A percentile compares a stretch with the other conserved stretches of the same genome.
phyloP scores from a whole-genome alignment of 2,329 filamentous ascomycete genomes.

The Daldinia eschscholtzii region DNA sequence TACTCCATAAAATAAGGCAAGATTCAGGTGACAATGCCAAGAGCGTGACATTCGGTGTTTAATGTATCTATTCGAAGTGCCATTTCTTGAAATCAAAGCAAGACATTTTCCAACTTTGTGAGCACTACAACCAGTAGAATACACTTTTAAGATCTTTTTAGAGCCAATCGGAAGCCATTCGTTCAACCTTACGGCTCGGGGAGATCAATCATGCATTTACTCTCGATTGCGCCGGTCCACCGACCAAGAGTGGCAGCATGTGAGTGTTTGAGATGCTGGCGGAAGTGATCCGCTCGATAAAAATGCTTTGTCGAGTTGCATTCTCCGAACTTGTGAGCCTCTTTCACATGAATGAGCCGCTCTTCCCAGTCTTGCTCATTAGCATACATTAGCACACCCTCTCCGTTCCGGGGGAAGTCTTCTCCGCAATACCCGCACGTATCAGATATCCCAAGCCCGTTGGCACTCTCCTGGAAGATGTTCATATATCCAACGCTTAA shows the following conservation, averaged over 20 bases:
- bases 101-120: not conserved
- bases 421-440: slow-evolving; percentile 41
- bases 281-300: slow-evolving; percentile 43
- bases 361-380: slow-evolving; percentile 31
- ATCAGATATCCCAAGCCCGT: slow-evolving; percentile 27
- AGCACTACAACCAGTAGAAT: not conserved
- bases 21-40: not conserved
- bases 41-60: slow-evolving; percentile 1
- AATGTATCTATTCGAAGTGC: not conserved
- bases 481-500: slow-evolving; percentile 11
- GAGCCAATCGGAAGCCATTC: not conserved
- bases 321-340: slow-evolving; percentile 37
- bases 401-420: slow-evolving; percentile 38
- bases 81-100: not conserved
- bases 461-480: slow-evolving; percentile 39
- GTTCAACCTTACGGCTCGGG: slow-evolving; percentile 2
- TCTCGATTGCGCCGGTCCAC: slow-evolving; percentile 38
- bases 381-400: slow-evolving; percentile 5
- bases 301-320: slow-evolving; percentile 40
- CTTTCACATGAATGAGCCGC: slow-evolving; percentile 26
- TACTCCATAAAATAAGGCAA: not conserved
- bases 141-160: not conserved
- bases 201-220: slow-evolving; percentile 33
- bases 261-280: slow-evolving; percentile 43
- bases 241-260: slow-evolving; percentile 31